Conservation (phyloP, 2,329 filamentous ascomycete genomes). For the Xylaria arbuscula region DNA sequence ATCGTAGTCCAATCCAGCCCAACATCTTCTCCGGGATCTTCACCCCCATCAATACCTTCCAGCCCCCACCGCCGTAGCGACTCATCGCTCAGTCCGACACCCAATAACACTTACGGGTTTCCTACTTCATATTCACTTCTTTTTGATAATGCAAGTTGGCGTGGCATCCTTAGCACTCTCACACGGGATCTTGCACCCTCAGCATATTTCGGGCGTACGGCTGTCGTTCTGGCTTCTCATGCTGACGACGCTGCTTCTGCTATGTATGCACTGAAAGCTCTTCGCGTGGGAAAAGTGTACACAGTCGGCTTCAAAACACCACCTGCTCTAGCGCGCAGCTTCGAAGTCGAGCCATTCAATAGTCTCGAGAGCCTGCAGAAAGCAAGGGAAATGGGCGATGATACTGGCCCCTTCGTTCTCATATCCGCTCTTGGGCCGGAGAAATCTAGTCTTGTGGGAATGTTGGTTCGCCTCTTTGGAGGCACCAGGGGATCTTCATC, state of each 20-base stretch:
- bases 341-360: conserved; percentile 83
- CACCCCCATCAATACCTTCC: conserved; percentile 60
- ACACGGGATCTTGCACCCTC: conserved; percentile 85
- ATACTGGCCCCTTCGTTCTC: conserved; percentile 78
- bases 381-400: conserved; percentile 61
- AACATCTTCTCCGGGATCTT: conserved; percentile 57
- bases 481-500: conserved; percentile 51
- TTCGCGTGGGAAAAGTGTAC: conserved; percentile 82
- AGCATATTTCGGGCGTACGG: conserved; percentile 79
- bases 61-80: conserved; percentile 57
- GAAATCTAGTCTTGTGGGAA: conserved; percentile 81
- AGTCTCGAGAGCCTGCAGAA: conserved; percentile 72
- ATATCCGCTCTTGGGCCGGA: conserved; percentile 82
- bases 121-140: conserved; percentile 68
- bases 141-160: conserved; percentile 87
- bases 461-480: conserved; percentile 79
- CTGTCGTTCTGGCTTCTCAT: conserved; percentile 78
- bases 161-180: conserved; percentile 83
- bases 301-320: conserved; percentile 82
- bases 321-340: conserved; percentile 69
- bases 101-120: conserved; percentile 48
- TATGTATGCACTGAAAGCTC: conserved; percentile 80
- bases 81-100: conserved; percentile 30
- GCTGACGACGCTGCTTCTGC: conserved; percentile 81
- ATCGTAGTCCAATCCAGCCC: conserved; percentile 72